Evolutionary conservation across 805 yeast species (phyloP), one percentile per base, ranked within the genome.

Genomic region (Kluyveromyces dobzhanskii): DNA sequence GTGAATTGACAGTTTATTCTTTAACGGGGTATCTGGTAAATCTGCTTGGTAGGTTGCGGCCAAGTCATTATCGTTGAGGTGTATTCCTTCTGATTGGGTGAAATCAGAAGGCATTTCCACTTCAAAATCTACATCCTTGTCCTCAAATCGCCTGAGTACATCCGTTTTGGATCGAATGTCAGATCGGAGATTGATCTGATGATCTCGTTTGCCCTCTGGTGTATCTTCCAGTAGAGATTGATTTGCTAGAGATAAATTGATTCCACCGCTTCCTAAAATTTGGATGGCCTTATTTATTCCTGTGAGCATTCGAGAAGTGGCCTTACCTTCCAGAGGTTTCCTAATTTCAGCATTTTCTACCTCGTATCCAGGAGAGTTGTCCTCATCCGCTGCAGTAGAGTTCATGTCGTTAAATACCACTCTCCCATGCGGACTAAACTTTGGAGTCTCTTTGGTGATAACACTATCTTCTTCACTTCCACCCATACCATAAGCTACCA

Each of bases 1-100:
- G 17, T 24, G 37, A 23, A 34, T 24, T 7, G 37, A 34, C 14
- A 34, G 23, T 21, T 34, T 34, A 18, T 26, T 34, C 37, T 35
- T 34, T 27, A 24, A 23, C 18, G 45, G 47, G 11, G 45, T 42
- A 5, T 44, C 41, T 30, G 32, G 17, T 14, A 34, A 11, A 3
- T 25, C 37, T n/a, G 30, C n/a, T 6, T 17, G 13, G 10, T 14
- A 13, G 6, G 16, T 14, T 24, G 12, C 27, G 9, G n/a, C n/a
- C 8, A 11, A 13, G 13, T 16, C 29, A 16, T 26, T 26, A 11
- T 34, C 21, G 10, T 26, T 26, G 8, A 34, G 17, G 3, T 14
- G 29, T n/a, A 34, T 34, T 13, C 30, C 21, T 17, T 34, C 30
- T 10, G 10, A n/a, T 16, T 34, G 37, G 10, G 37, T 34, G 17